Conservation (phyloP, 768 basidiomycete genomes). For the Sarcomyxa edulis region DNA sequence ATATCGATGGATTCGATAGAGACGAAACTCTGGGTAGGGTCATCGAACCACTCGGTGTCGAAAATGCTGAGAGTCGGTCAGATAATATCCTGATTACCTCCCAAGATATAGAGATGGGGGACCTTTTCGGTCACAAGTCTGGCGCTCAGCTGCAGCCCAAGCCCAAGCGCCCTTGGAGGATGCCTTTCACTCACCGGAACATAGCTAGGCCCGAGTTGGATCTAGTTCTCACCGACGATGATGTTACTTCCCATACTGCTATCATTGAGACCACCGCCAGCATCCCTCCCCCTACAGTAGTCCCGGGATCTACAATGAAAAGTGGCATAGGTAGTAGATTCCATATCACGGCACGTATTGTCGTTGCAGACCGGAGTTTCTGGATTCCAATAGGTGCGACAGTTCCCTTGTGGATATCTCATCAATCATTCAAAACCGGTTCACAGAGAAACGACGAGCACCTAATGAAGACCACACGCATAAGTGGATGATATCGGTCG, state of each 20-base stretch:
- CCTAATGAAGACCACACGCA: conserved; percentile 28
- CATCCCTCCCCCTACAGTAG: no score
- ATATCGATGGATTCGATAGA: conserved; percentile 18
- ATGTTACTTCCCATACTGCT: no score
- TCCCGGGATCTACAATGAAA: conserved; percentile 1
- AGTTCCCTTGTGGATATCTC: background rate
- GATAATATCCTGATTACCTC: no score
- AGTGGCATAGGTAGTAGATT: background rate
- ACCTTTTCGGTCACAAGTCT: no score
- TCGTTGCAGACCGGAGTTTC: conserved; percentile 42
- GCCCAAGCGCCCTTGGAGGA: conserved; percentile 16
- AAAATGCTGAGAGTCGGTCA: no score
- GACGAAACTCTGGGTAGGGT: background rate
- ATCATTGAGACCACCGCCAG: no score
- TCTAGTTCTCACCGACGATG: no score
- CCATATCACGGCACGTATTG: conserved; percentile 23
- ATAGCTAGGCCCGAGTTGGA: background rate
- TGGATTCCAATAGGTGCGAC: conserved; percentile 25
- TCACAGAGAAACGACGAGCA: conserved; percentile 23
- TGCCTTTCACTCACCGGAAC: conserved; percentile 28
- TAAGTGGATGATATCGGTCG: conserved; percentile 53
- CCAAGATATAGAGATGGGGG: no score
- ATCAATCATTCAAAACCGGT: background rate
- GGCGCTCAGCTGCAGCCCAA: no score
- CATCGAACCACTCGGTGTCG: conserved; percentile 4